Evolutionary conservation across 441 rosid species (phyloP), one percentile per base, ranked within the genome.

Genomic region (Pelargonium myrrhifolium): DNA sequence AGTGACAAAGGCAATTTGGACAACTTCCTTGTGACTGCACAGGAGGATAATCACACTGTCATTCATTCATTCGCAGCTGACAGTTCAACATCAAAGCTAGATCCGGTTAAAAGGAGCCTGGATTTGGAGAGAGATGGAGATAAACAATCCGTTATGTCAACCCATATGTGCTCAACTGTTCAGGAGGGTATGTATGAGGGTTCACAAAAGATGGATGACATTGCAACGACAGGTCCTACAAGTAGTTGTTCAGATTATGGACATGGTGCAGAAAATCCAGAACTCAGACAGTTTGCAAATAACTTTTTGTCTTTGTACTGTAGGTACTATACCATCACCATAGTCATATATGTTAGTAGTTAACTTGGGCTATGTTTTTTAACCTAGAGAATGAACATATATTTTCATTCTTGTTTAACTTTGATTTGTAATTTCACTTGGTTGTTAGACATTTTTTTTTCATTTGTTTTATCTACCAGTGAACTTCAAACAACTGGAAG

Each of bases 251-350:
- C 69, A 4, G 72, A 55, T 69, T 68, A 77, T 53, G 78, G 69
- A 68, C 72, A 65, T 42, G 72, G 72, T 61, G 74, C 65, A 28
- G 75, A 77, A 75, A 84, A 76, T 73, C 70, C 76, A 61, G 93
- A 91, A 66, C 71, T 91, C 62, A 79, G 83, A 67, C 85, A 84
- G 79, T 89, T 91, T 84, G 85, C 95, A 62, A 77, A 81, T 69
- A 84, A 85, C 67, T 93, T 89, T 73, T 79, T 93, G 87, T 90
- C 99, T 76, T 75, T 93, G 79, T 89, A 91, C 78, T 89, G 96
- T 75, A 80, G 99, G 99, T 93, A 90, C 67, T 64, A 67, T 71
- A 51, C 60, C 55, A 47, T 47, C 69, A 51, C 60, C 55, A 47
- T 47, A 9, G 3, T 45, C 55, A 11, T 47, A 47, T 47, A 47